Conservation (phyloP, 495 filamentous ascomycete species). For the Echria macrotheca region DNA sequence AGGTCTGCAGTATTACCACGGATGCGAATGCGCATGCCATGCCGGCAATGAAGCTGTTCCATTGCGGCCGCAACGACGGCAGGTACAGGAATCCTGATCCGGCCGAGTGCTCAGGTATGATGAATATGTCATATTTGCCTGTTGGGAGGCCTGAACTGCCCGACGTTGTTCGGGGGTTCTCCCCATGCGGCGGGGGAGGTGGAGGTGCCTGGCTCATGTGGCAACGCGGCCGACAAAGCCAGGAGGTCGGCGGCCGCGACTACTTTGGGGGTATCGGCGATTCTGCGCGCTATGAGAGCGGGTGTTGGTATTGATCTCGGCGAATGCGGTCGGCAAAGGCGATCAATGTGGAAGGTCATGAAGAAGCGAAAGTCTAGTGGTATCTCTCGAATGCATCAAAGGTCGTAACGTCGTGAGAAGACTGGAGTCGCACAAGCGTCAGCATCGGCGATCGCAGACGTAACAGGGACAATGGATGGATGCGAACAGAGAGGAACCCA, state of each 20-base stretch:
- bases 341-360: conserved; percentile 3
- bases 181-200: conserved; percentile 66
- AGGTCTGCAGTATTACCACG: conserved; percentile 59
- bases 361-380: conserved; percentile 27
- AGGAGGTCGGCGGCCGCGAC: background rate
- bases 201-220: conserved; percentile 46
- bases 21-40: conserved; percentile 64
- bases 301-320: background rate
- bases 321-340: background rate
- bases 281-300: too few species aligned
- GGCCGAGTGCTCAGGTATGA: conserved; percentile 89
- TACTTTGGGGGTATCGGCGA: too few species aligned
- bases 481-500: too few species aligned
- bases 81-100: conserved; percentile 91
- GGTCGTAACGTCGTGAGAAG: conserved; percentile 22
- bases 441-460: background rate
- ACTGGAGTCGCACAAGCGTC: background rate
- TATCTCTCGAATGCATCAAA: conserved; percentile 37
- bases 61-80: conserved; percentile 74
- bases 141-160: conserved; percentile 58
- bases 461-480: background rate
- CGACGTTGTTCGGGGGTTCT: conserved; percentile 48
- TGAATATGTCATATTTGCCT: conserved; percentile 94
- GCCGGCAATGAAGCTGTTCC: conserved; percentile 88
- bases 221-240: conserved; percentile 18